Conservation (phyloP, 75 land plant genomes). For the Selaginella tamariscina region DNA sequence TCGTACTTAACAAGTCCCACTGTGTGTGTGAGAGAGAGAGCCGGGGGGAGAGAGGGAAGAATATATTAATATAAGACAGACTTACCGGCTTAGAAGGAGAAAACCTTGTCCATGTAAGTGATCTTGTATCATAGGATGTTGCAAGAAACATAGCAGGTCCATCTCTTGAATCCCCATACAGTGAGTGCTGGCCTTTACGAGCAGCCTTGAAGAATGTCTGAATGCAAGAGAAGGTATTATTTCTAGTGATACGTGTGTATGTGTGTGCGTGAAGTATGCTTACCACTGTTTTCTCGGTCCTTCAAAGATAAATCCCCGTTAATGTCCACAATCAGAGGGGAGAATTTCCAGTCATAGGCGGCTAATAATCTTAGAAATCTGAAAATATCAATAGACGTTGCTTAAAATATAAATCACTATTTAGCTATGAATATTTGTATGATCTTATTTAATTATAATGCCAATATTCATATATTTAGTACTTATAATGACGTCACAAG, state of each 20-base stretch:
- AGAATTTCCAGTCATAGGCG: slow-evolving; percentile 58
- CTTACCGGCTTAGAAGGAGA: slow-evolving; percentile 47
- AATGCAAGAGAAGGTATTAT: background rate
- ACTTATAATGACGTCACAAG: too few species aligned
- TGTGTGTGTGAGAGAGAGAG: too few species aligned
- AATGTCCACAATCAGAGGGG: slow-evolving; percentile 70
- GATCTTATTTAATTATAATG: too few species aligned
- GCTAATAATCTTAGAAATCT: slow-evolving; percentile 63
- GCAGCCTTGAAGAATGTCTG: background rate
- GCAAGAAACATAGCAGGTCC: slow-evolving; percentile 71
- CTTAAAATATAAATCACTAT: background rate
- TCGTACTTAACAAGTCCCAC: too few species aligned
- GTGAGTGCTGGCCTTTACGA: background rate
- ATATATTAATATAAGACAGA: slow-evolving; percentile 3
- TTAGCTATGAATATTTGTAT: too few species aligned
- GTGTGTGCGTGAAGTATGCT: too few species aligned
- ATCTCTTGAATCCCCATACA: background rate
- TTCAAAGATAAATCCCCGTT: slow-evolving; percentile 43
- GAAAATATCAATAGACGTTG: slow-evolving; percentile 1
- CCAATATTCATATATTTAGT: too few species aligned
- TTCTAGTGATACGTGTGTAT: too few species aligned
- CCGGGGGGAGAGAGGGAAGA: background rate
- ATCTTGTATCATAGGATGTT: slow-evolving; percentile 61
- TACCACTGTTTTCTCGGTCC: slow-evolving; percentile 57
- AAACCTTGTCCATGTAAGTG: slow-evolving; percentile 62